A percentile compares a stretch with the other conserved stretches of the same genome.
Conservation (phyloP, 1,284 basidiomycete species). For the Thecaphora frezii region DNA sequence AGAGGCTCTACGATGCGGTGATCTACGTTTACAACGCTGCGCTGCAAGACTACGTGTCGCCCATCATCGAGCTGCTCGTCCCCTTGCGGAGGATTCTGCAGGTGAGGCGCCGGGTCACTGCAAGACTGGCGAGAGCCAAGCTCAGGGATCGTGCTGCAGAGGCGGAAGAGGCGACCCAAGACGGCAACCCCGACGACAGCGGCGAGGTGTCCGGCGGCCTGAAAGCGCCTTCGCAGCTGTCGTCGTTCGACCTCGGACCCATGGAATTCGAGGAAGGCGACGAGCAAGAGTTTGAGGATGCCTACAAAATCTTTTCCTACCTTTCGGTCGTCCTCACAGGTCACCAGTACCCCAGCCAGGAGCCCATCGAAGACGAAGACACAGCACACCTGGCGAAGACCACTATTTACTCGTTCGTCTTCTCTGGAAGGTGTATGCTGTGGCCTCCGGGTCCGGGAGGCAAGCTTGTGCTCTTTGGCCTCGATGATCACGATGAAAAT, state of each 20-base stretch:
- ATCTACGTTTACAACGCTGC: constrained; percentile 90
- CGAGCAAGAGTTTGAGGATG: constrained; percentile 63
- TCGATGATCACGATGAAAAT: constrained; percentile 61
- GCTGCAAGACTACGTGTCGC: constrained; percentile 83
- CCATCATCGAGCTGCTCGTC: constrained; percentile 74
- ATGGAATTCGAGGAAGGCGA: constrained; percentile 9
- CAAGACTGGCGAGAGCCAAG: not conserved
- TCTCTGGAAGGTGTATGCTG: constrained; percentile 75
- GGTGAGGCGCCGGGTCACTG: not conserved
- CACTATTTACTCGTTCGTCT: constrained; percentile 67
- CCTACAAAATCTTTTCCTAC: constrained; percentile 91
- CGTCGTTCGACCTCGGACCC: not conserved
- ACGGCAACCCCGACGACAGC: too few species aligned
- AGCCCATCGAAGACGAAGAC: constrained; percentile 67
- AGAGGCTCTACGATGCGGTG: constrained; percentile 86
- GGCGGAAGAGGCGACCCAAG: constrained; percentile 32
- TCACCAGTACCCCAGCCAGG: constrained; percentile 80
- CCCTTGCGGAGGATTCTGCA: constrained; percentile 10
- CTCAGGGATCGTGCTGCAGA: constrained; percentile 49
- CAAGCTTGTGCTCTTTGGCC: constrained; percentile 67
- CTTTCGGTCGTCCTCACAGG: constrained; percentile 84
- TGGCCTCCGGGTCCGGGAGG: constrained; percentile 77
- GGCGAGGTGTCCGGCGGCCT: constrained; percentile 61
- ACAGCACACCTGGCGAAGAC: constrained; percentile 64
- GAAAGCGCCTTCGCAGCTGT: not conserved